Base-by-base conservation (phyloP, 106 monocot genomes). In the Alisma plantagoaquatica region DNA sequence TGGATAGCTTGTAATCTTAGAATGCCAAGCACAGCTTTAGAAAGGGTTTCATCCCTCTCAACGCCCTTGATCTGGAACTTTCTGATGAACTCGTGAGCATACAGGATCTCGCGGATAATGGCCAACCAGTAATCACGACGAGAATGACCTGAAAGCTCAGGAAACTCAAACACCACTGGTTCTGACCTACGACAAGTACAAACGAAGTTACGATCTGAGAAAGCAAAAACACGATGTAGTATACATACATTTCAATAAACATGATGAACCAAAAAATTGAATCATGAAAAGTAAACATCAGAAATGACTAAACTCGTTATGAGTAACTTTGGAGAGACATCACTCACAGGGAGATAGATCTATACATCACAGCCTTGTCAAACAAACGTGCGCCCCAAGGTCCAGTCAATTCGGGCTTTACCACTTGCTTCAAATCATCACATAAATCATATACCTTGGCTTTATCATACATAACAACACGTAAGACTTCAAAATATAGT, bases 321-420 rank as follows among this genome's bases (percentile, higher is more conserved):
- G n/a, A n/a, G n/a, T n/a, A n/a, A n/a, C n/a, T n/a, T n/a, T n/a
- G n/a, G n/a, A n/a, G n/a, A n/a, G n/a, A n/a, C n/a, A 30, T 21
- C 20, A 77, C 96, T 89, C 73, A 96, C 96, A 84, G 59, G 16
- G 70, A 66, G 49, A 49, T 54, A 12, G 96, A 84, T 70, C 67
- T 89, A 59, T 96, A 96, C 81, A 96, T 70, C 50, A 96, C 84
- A 18, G 78, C 96, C 62, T 89, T 96, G 68, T 96, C 96, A 74
- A 96, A 89, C 43, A 96, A 75, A 48, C 96, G 96, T 53, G 89
- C 75, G 59, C 96, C 89, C 96, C 84, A 96, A 49, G 96, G 96
- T 38, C 96, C 96, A 64, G 89, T 89, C 61, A 96, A 59, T 51
- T 96, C 88, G 49, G 96, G 89, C 51, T 52, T 89, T 46, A 96